phyloP scores from a whole-genome alignment of 2,329 filamentous ascomycete species.

The Alternaria ventricosa region DNA sequence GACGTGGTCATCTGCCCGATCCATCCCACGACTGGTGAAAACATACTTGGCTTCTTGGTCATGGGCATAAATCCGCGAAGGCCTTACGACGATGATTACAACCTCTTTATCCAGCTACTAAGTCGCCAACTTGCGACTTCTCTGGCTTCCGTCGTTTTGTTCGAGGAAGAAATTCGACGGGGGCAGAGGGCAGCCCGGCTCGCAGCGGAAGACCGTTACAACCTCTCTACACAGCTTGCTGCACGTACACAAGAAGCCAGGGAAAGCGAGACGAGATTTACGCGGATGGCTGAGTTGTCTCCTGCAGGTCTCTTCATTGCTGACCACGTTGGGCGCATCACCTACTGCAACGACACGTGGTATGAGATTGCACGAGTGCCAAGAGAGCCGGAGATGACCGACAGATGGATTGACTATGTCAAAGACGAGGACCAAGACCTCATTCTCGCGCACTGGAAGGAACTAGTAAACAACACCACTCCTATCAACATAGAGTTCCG shows the following conservation, averaged over 20 bases:
- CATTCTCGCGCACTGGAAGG: conserved; percentile 68
- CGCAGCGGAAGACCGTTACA: conserved; percentile 77
- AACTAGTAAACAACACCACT: conserved; percentile 65
- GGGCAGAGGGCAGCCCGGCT: conserved; percentile 76
- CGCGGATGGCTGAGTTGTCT: conserved; percentile 82
- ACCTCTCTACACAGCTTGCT: conserved; percentile 76
- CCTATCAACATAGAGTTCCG: conserved; percentile 75
- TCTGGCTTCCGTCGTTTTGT: conserved; percentile 79
- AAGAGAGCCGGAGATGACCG: conserved; percentile 63
- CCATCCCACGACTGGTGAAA: conserved; percentile 76
- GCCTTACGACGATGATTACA: conserved; percentile 82
- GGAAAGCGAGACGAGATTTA: conserved; percentile 77
- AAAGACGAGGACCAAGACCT: conserved; percentile 68
- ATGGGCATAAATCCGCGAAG: conserved; percentile 79
- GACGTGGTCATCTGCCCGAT: conserved; percentile 80
- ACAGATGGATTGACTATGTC: conserved; percentile 76
- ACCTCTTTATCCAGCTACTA: conserved; percentile 76
- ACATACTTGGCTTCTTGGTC: conserved; percentile 77
- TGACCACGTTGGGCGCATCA: conserved; percentile 72
- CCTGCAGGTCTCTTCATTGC: conserved; percentile 87
- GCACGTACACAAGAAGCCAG: conserved; percentile 64
- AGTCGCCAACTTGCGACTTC: conserved; percentile 79
- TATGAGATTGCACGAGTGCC: conserved; percentile 71
- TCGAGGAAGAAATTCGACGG: conserved; percentile 81
- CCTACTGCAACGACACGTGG: conserved; percentile 82